These are phyloP conservation scores for Luffa aegyptiaca DNA, from an alignment of 306 rosid species.

Conservation along the genomic window DNA sequence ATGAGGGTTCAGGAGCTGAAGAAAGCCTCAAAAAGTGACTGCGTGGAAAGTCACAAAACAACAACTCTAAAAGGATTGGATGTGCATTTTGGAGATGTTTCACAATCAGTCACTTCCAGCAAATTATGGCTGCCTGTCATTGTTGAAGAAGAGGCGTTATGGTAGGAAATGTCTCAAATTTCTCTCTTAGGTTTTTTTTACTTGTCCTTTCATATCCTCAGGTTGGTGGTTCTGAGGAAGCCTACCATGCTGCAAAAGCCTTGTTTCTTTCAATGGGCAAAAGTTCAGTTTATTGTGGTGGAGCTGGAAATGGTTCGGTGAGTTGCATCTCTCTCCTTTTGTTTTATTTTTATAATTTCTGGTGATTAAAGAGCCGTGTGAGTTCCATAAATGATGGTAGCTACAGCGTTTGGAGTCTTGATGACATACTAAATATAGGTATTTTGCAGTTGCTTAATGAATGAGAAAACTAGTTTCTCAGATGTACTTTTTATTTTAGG, in stretches of 20 bases:
- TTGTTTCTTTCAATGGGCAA: constrained; percentile 73
- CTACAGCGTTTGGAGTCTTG: background rate
- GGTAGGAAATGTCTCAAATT: constrained; percentile 41
- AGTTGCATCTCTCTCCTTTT: constrained; percentile 23
- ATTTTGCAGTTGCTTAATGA: background rate
- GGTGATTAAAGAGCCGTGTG: background rate
- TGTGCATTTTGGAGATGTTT: constrained; percentile 46
- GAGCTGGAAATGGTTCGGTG: constrained; percentile 92
- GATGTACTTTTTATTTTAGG: background rate
- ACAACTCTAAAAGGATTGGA: constrained; percentile 37
- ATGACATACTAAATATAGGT: background rate
- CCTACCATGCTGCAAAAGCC: constrained; percentile 54
- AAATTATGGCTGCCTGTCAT: constrained; percentile 61
- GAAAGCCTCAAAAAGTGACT: constrained; percentile 43
- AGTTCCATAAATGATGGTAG: background rate
- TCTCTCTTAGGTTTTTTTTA: background rate
- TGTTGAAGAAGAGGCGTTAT: constrained; percentile 34
- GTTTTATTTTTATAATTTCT: background rate
- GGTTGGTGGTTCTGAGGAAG: constrained; percentile 93
- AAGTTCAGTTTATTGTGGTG: constrained; percentile 72
- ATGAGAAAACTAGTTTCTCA: background rate
- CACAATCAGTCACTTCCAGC: constrained; percentile 54
- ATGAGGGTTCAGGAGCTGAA: constrained; percentile 40
- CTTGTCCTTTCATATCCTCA: constrained; percentile 18
- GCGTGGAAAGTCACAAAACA: constrained; percentile 39